phyloP scores from a whole-genome alignment of 2,329 filamentous ascomycete species.

The Colletotrichum noveboracense region DNA sequence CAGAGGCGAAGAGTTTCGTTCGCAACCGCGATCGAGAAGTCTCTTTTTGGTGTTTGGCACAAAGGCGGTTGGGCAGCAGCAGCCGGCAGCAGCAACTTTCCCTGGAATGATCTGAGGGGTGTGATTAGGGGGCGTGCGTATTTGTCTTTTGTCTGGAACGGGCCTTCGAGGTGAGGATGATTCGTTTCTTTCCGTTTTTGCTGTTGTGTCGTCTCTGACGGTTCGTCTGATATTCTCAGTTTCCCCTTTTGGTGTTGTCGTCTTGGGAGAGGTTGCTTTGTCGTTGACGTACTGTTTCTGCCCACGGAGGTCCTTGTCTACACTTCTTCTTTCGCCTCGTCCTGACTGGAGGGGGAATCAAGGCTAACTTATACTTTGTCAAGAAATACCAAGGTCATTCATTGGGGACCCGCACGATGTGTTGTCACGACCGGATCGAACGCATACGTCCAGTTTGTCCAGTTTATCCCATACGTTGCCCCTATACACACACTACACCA shows the following conservation, averaged over 20 bases:
- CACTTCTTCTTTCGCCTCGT: constrained; percentile 8
- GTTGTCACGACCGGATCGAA: constrained; percentile 13
- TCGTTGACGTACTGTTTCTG: neutral
- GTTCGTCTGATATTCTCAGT: neutral
- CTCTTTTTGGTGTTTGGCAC: constrained; percentile 10
- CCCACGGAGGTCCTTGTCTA: neutral
- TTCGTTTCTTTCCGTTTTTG: neutral
- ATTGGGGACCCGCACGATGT: constrained; percentile 22
- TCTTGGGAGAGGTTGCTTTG: neutral
- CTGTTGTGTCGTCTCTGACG: neutral
- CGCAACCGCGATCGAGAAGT: constrained; percentile 21
- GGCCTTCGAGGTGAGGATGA: neutral
- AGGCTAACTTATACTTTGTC: constrained; percentile 45
- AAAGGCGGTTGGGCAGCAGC: constrained; percentile 20
- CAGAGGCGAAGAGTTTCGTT: constrained; percentile 12
- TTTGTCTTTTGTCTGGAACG: neutral
- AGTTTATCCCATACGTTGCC: constrained; percentile 13
- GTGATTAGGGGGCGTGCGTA: neutral
- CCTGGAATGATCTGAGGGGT: neutral
- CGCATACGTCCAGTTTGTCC: neutral
- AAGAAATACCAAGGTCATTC: constrained; percentile 17
- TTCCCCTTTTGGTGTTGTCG: neutral
- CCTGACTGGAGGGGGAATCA: constrained; percentile 27
- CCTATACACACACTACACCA: constrained; percentile 27
- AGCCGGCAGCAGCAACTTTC: constrained; percentile 1